Percentiles rank a stretch among this genome's conserved stretches.
Evolutionary conservation across 2,329 filamentous ascomycete species (phyloP).

Genomic region (Colletotrichum camelliae): DNA sequence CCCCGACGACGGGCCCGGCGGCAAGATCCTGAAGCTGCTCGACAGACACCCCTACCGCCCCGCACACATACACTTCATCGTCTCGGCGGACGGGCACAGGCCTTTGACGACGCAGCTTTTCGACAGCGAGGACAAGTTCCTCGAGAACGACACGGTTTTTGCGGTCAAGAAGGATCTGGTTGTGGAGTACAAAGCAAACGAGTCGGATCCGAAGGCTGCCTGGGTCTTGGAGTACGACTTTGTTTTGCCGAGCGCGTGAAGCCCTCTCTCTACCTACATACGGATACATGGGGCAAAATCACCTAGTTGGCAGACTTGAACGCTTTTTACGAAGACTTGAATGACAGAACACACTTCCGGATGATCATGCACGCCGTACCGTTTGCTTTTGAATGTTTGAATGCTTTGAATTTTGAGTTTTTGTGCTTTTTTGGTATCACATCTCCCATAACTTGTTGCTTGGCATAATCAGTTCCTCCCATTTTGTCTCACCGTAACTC

Average conservation of each 20-base stretch:
- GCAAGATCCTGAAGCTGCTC: constrained; percentile 31
- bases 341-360: background rate
- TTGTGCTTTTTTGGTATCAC: background rate
- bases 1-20: constrained; percentile 33
- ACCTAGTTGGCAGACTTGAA: background rate
- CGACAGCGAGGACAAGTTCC: constrained; percentile 60
- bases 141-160: constrained; percentile 42
- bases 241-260: constrained; percentile 8
- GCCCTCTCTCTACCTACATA: background rate
- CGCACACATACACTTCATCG: constrained; percentile 38
- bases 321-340: background rate
- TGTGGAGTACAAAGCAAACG: constrained; percentile 29
- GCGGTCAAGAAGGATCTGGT: constrained; percentile 39
- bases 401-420: background rate
- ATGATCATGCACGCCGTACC: background rate
- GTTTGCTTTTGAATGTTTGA: background rate
- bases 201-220: constrained; percentile 25
- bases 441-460: background rate
- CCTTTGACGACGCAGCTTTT: constrained; percentile 71
- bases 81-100: constrained; percentile 59
- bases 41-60: constrained; percentile 37
- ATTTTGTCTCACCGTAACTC: background rate
- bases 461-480: background rate
- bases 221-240: constrained; percentile 32
- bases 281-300: background rate